These are phyloP conservation scores for Globisporangium irregulare DNA, from an alignment of 352 stramenopile genomes.

Conservation along the genomic window DNA sequence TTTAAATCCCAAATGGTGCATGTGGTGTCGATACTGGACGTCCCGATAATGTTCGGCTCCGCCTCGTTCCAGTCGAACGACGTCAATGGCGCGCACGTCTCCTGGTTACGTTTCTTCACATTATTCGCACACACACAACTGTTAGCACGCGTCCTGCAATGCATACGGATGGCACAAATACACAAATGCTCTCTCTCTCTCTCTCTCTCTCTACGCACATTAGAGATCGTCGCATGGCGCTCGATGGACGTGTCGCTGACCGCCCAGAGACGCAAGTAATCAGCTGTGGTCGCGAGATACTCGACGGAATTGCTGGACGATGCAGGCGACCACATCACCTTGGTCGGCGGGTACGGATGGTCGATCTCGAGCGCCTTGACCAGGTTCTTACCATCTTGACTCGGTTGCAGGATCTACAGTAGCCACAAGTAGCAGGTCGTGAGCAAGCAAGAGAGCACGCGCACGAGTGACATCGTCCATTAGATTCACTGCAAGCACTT, in stretches of 20 bases:
- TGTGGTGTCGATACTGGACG: slow-evolving; percentile 96
- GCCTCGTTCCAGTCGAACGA: slow-evolving; percentile 98
- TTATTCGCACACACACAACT: slow-evolving; percentile 6
- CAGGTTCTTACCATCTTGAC: slow-evolving; percentile 44
- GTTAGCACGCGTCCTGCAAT: not conserved
- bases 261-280: slow-evolving; percentile 83
- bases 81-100: slow-evolving; percentile 96
- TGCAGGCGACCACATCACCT: slow-evolving; percentile 84
- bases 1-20: slow-evolving; percentile 99
- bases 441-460: not conserved
- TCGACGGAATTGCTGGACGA: slow-evolving; percentile 48
- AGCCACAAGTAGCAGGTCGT: not conserved
- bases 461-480: not conserved
- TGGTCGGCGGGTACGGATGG: slow-evolving; percentile 84
- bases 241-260: slow-evolving; percentile 75
- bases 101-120: slow-evolving; percentile 60
- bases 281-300: slow-evolving; percentile 76
- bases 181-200: not conserved
- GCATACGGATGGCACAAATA: not conserved
- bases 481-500: not conserved
- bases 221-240: slow-evolving; percentile 66
- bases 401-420: slow-evolving; percentile 60
- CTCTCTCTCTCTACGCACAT: slow-evolving; percentile 27
- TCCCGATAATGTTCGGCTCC: slow-evolving; percentile 95
- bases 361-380: slow-evolving; percentile 71